Evolutionary conservation across 2,329 filamentous ascomycete genomes (phyloP).

Genomic region (Talaromyces sp.): DNA sequence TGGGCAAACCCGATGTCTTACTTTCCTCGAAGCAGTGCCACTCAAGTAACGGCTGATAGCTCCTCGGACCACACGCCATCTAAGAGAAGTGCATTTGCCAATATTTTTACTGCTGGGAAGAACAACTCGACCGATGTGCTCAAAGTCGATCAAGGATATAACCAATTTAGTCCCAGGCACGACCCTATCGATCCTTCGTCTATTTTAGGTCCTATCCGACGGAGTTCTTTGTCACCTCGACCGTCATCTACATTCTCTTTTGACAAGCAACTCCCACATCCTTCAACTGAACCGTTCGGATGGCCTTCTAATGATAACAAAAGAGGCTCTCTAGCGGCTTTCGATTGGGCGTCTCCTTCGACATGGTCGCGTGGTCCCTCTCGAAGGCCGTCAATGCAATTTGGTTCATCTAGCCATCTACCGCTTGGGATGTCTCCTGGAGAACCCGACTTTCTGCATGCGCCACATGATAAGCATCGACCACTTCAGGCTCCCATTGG

Average conservation of each 20-base stretch:
- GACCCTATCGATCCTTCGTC: slow-evolving; percentile 46
- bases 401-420: slow-evolving; percentile 65
- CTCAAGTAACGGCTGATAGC: slow-evolving; percentile 40
- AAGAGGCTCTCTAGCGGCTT: slow-evolving; percentile 48
- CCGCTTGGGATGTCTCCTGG: slow-evolving; percentile 51
- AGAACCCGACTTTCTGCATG: slow-evolving; percentile 48
- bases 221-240: slow-evolving; percentile 44
- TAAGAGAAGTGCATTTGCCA: slow-evolving; percentile 40
- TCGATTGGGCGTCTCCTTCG: slow-evolving; percentile 52
- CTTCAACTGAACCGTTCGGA: slow-evolving; percentile 76
- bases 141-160: slow-evolving; percentile 40
- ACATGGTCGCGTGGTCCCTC: slow-evolving; percentile 75
- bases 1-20: slow-evolving; percentile 51
- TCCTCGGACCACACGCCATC: slow-evolving; percentile 40
- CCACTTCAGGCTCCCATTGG: slow-evolving; percentile 69
- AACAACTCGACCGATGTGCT: slow-evolving; percentile 31
- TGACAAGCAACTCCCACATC: slow-evolving; percentile 61
- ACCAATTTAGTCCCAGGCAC: slow-evolving; percentile 46
- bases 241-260: slow-evolving; percentile 55
- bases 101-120: slow-evolving; percentile 42
- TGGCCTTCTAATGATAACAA: slow-evolving; percentile 55
- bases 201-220: slow-evolving; percentile 41
- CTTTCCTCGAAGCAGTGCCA: slow-evolving; percentile 45
- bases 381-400: slow-evolving; percentile 73
- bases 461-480: slow-evolving; percentile 46